Percentiles rank a stretch among this genome's conserved stretches.
These are phyloP conservation scores for Penicillium flavigenum DNA, from an alignment of 495 filamentous ascomycete genomes.

Conservation along the genomic window DNA sequence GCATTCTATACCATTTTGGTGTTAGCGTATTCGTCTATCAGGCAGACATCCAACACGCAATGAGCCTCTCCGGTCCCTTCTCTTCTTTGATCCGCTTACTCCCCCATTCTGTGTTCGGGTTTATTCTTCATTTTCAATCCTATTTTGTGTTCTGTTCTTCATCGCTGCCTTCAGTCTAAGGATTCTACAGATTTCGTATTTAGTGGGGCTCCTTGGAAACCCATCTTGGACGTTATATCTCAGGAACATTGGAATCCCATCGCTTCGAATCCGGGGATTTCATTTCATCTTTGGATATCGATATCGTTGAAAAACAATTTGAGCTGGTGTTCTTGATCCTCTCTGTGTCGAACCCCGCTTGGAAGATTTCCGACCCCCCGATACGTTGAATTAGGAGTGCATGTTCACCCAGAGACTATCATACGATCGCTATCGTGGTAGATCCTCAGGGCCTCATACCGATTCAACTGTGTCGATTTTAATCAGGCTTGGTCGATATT, in stretches of 20 bases:
- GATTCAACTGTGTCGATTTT: background rate
- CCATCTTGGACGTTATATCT: conserved; percentile 7
- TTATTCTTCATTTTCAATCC: conserved; percentile 13
- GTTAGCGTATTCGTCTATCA: conserved; percentile 41
- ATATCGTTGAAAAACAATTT: background rate
- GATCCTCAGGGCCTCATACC: background rate
- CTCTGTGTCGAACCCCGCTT: background rate
- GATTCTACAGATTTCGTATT: background rate
- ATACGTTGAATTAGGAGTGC: background rate
- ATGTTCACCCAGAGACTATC: conserved; percentile 6
- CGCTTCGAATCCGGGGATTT: conserved; percentile 1
- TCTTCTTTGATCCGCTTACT: conserved; percentile 17
- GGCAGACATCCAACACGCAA: conserved; percentile 44
- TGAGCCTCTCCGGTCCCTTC: conserved; percentile 25
- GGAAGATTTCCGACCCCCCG: background rate
- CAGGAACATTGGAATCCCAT: background rate
- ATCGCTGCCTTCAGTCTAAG: conserved; percentile 12
- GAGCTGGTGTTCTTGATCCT: background rate
- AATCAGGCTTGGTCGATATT: background rate
- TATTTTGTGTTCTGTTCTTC: conserved; percentile 2
- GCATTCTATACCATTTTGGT: conserved; percentile 16
- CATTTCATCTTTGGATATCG: conserved; percentile 1
- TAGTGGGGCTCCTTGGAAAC: conserved; percentile 8
- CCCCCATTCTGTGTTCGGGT: conserved; percentile 10
- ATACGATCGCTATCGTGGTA: conserved; percentile 6